These are phyloP conservation scores for Coffea humblotiana DNA, from an alignment of 305 asterid species.

Conservation along the genomic window DNA sequence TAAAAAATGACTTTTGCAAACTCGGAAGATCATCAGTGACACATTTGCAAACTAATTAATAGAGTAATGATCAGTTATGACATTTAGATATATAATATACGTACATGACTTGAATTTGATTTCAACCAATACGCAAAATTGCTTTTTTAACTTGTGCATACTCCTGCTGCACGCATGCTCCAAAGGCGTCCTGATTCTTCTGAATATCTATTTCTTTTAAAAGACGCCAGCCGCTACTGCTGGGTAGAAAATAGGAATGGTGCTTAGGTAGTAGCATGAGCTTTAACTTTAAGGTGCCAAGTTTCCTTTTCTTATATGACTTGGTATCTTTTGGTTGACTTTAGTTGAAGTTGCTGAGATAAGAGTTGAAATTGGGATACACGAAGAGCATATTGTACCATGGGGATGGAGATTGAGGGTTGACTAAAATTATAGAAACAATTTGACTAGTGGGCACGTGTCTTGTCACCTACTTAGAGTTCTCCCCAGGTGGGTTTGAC, in stretches of 20 bases:
- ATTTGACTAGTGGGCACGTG: conserved; percentile 23
- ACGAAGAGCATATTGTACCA: conserved; percentile 2
- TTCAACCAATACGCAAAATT: background rate
- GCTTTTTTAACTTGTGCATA: background rate
- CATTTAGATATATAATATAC: background rate
- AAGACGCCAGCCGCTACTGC: background rate
- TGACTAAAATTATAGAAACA: conserved; percentile 1
- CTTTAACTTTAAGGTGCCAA: background rate
- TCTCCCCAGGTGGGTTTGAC: conserved; percentile 20
- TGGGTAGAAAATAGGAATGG: background rate
- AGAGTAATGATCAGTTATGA: background rate
- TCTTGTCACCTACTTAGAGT: conserved; percentile 17
- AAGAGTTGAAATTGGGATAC: conserved; percentile 4
- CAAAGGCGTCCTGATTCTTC: background rate
- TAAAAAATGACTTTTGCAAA: too few species aligned
- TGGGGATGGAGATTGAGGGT: conserved; percentile 8
- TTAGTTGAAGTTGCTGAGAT: background rate
- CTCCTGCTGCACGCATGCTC: conserved; percentile 7
- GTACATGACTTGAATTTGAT: background rate
- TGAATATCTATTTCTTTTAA: background rate
- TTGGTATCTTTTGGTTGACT: conserved; percentile 2
- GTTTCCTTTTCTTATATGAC: background rate
- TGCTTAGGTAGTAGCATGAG: background rate
- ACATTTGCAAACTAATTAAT: background rate
- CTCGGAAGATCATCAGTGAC: background rate